These are phyloP conservation scores for Globisporangium solare DNA, from an alignment of 352 stramenopile genomes.

Conservation along the genomic window DNA sequence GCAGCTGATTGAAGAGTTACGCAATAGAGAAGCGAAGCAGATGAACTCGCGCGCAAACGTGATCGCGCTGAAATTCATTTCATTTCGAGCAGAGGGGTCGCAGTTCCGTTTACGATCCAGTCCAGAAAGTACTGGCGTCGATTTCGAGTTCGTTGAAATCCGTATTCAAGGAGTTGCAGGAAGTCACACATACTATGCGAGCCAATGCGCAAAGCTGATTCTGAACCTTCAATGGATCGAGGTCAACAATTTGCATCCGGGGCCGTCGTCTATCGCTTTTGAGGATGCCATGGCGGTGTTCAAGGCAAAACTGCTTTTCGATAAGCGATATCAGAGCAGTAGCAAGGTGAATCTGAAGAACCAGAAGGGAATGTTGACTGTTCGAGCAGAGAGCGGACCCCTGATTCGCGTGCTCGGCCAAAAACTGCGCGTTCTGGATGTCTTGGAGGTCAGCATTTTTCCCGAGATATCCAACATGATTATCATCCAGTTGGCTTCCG, in stretches of 20 bases:
- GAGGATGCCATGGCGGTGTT: conserved; percentile 71
- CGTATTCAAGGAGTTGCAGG: conserved; percentile 54
- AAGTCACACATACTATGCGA: conserved; percentile 64
- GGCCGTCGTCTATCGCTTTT: conserved; percentile 65
- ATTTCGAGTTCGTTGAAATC: conserved; percentile 78
- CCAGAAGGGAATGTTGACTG: conserved; percentile 69
- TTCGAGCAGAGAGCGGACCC: conserved; percentile 71
- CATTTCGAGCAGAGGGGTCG: conserved; percentile 54
- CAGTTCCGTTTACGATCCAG: conserved; percentile 55
- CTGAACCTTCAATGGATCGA: conserved; percentile 81
- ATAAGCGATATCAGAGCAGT: conserved; percentile 45
- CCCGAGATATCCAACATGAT: conserved; percentile 81
- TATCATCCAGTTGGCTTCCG: conserved; percentile 71
- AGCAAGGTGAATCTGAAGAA: conserved; percentile 22
- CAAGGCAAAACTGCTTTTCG: conserved; percentile 59
- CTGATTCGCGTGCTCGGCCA: conserved; percentile 58
- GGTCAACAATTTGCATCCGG: conserved; percentile 76
- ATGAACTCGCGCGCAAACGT: conserved; percentile 28
- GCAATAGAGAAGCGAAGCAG: conserved; percentile 48
- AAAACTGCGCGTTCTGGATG: conserved; percentile 66
- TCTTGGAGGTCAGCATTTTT: conserved; percentile 81
- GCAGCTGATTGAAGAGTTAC: conserved; percentile 64
- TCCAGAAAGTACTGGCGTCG: conserved; percentile 43
- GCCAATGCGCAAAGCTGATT: conserved; percentile 67
- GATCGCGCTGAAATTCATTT: conserved; percentile 60